These are phyloP conservation scores for Quercus bicolor DNA, from an alignment of 306 rosid species.

Conservation along the genomic window DNA sequence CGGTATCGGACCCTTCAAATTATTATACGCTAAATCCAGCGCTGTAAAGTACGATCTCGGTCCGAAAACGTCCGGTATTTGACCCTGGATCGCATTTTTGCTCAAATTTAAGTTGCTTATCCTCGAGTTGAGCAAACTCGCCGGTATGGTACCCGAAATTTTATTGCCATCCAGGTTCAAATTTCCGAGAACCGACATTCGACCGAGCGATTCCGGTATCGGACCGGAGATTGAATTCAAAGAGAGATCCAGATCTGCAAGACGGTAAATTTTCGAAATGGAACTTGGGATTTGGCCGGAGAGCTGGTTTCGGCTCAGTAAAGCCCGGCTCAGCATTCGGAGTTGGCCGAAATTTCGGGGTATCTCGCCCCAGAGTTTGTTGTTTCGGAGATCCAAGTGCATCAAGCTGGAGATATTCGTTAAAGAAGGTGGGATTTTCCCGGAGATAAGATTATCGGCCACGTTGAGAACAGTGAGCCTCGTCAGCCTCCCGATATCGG, in stretches of 20 bases:
- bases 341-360: conserved; percentile 49
- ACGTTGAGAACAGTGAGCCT: conserved; percentile 71
- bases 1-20: conserved; percentile 58
- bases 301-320: conserved; percentile 63
- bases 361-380: conserved; percentile 53
- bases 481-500: conserved; percentile 54
- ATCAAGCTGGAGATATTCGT: conserved; percentile 46
- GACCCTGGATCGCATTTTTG: conserved; percentile 46
- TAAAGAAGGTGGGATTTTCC: conserved; percentile 56
- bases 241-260: conserved; percentile 85
- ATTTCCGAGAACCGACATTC: conserved; percentile 72
- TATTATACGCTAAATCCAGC: conserved; percentile 67
- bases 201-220: conserved; percentile 60
- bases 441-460: conserved; percentile 75
- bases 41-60: conserved; percentile 67
- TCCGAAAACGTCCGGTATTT: conserved; percentile 57
- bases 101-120: conserved; percentile 74
- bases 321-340: conserved; percentile 76
- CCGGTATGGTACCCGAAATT: conserved; percentile 55
- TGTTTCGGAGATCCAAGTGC: conserved; percentile 89
- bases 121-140: conserved; percentile 48
- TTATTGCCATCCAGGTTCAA: conserved; percentile 67
- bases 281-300: conserved; percentile 60
- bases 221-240: conserved; percentile 54
- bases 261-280: conserved; percentile 62